Percentiles rank a stretch among this genome's conserved stretches.
Conservation (phyloP, 768 basidiomycete species). For the Russula ochroleuca region DNA sequence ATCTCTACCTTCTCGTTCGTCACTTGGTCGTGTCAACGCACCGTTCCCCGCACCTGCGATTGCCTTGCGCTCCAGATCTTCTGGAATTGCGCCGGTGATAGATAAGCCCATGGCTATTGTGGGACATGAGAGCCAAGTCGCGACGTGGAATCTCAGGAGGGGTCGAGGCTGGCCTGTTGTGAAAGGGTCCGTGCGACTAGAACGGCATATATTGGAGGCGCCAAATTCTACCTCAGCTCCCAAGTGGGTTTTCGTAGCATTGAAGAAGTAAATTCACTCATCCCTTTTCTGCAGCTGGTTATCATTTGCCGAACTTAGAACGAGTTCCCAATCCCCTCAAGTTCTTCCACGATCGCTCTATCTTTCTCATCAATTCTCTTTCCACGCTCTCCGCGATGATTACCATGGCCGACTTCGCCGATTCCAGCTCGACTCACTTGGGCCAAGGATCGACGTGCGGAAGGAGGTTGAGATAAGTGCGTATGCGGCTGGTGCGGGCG, state of each 20-base stretch:
- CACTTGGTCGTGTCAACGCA: constrained; percentile 37
- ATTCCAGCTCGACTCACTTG: constrained; percentile 55
- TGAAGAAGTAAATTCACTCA: background rate
- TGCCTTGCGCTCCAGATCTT: constrained; percentile 27
- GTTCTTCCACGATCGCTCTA: constrained; percentile 75
- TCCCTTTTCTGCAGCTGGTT: constrained; percentile 48
- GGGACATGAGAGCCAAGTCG: constrained; percentile 44
- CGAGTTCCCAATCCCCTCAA: constrained; percentile 52
- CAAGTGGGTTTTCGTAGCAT: constrained; percentile 19
- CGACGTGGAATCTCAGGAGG: constrained; percentile 62
- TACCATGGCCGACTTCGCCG: constrained; percentile 74
- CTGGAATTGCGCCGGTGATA: constrained; percentile 38
- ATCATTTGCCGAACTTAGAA: constrained; percentile 79
- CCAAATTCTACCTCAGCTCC: constrained; percentile 6
- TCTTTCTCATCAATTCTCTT: constrained; percentile 80
- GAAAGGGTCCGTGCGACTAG: constrained; percentile 34
- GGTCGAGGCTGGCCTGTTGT: constrained; percentile 52
- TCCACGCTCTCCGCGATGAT: constrained; percentile 69
- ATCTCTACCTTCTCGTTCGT: constrained; percentile 54
- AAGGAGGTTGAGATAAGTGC: constrained; percentile 65
- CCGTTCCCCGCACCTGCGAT: constrained; percentile 31
- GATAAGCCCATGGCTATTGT: constrained; percentile 37
- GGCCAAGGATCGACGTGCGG: constrained; percentile 63
- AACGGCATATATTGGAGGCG: constrained; percentile 5
- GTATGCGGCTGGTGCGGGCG: constrained; percentile 39